Evolutionary conservation across 306 rosid species (phyloP).

Genomic region (Hylodesmum podocarpum): DNA sequence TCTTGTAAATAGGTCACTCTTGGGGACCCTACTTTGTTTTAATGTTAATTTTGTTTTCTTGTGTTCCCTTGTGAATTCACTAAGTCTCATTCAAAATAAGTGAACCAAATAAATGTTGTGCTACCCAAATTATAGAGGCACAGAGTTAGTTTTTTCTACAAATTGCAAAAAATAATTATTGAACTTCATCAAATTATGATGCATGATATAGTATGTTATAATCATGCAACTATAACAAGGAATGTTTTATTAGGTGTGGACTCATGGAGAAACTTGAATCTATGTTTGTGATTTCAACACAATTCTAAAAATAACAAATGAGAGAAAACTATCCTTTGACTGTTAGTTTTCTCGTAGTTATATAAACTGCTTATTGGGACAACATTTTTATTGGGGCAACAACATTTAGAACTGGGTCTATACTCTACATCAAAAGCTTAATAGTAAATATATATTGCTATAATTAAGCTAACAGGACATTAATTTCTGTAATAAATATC

Average conservation of each 20-base stretch:
- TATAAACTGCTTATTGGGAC: neutral
- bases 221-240: neutral
- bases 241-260: neutral
- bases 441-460: neutral
- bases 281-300: too few species aligned
- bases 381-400: neutral
- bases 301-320: neutral
- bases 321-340: neutral
- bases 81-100: neutral
- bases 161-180: neutral
- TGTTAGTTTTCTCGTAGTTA: neutral
- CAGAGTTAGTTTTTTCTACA: neutral
- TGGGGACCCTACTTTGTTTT: neutral
- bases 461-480: neutral
- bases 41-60: slow-evolving; percentile 13
- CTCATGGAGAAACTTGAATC: neutral
- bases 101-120: slow-evolving; percentile 3
- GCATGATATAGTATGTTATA: too few species aligned
- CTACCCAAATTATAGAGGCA: neutral
- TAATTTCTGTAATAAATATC: neutral
- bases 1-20: neutral
- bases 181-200: neutral
- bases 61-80: neutral
- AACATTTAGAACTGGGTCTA: neutral
- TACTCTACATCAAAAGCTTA: neutral